Evolutionary conservation across 805 yeast species (phyloP), one percentile per base, ranked within the genome.

Genomic region (Nakazawaea populi): DNA sequence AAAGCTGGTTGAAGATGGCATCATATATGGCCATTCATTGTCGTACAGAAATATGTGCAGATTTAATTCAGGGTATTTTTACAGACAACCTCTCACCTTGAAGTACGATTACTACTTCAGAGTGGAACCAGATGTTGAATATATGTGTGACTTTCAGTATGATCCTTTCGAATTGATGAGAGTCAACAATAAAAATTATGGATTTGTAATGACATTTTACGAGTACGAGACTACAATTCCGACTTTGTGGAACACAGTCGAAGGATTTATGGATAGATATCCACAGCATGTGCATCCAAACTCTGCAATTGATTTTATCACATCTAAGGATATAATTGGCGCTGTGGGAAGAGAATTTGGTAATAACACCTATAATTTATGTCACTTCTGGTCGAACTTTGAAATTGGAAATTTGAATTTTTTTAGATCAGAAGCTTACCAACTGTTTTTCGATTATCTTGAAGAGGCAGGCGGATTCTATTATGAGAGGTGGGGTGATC

Each of bases 401-500:
- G 96, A 88, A 64, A 77, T 88, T 55, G 95, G 85, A 1, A 76
- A 77, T 55, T 71, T 88, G 60, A 75, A 83, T 54, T 82, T 88
- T 66, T 88, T 83, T 73, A 74, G 91, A 63, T 72, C 83, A 36
- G 77, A 85, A 42, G 77, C 76, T 32, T 88, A 88, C 65, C 61
- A 68, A 42, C 73, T 71, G 49, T 87, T 74, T 63, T 88, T 87
- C 62, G 76, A 84, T 30, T 71, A 70, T 63, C 72, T 88, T 55
- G 89, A 87, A 64, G 59, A 73, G 32, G 72, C 79, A 18, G 91
- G 89, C 45, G 94, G 94, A 4, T 87, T 88, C 62, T 85, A 85
- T 64, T 85, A 86, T 51, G 96, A 89, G 66, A 70, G 96, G 52
- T 90, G 97, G 97, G 97, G 97, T 12, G 97, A 90, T 68, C 96